Percentiles rank a stretch among this genome's conserved stretches.
phyloP scores from a whole-genome alignment of 2,329 filamentous ascomycete species.

The Sarocladiaceae sp. region DNA sequence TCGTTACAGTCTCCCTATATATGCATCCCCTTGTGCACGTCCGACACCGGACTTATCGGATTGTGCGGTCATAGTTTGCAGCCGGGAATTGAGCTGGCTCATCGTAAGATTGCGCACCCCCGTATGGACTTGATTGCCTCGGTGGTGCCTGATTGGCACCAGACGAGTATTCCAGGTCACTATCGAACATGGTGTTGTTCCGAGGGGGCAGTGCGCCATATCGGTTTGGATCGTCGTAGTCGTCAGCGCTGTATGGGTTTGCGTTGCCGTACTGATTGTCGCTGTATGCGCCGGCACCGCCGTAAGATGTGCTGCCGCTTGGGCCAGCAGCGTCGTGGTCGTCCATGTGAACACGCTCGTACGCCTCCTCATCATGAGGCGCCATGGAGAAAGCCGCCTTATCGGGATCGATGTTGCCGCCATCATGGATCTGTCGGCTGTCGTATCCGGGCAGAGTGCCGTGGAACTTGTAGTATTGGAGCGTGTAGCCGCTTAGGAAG shows the following conservation, averaged over 20 bases:
- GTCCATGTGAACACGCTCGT: constrained; percentile 56
- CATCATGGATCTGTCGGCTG: constrained; percentile 35
- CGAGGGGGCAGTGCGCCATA: constrained; percentile 34
- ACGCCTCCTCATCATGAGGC: constrained; percentile 62
- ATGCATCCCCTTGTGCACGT: constrained; percentile 19
- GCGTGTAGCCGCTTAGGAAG: constrained; percentile 54
- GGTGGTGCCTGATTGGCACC: constrained; percentile 14
- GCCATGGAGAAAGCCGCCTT: constrained; percentile 66
- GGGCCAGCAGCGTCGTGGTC: constrained; percentile 40
- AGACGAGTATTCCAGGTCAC: constrained; percentile 44
- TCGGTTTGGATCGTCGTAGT: constrained; percentile 34
- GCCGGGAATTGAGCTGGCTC: constrained; percentile 51
- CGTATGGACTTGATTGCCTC: constrained; percentile 15
- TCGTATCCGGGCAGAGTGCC: constrained; percentile 60
- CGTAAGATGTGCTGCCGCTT: constrained; percentile 19
- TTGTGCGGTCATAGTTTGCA: constrained; percentile 52
- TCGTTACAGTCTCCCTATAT: not conserved
- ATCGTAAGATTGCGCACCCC: constrained; percentile 32
- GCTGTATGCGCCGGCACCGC: constrained; percentile 29
- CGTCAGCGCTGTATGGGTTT: constrained; percentile 33
- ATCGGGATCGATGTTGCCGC: constrained; percentile 59
- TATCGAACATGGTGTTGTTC: constrained; percentile 43
- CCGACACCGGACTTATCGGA: constrained; percentile 24
- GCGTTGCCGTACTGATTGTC: constrained; percentile 30
- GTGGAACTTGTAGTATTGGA: constrained; percentile 59